These are phyloP conservation scores for Penicillium lividum DNA, from an alignment of 495 filamentous ascomycete genomes.

Conservation along the genomic window DNA sequence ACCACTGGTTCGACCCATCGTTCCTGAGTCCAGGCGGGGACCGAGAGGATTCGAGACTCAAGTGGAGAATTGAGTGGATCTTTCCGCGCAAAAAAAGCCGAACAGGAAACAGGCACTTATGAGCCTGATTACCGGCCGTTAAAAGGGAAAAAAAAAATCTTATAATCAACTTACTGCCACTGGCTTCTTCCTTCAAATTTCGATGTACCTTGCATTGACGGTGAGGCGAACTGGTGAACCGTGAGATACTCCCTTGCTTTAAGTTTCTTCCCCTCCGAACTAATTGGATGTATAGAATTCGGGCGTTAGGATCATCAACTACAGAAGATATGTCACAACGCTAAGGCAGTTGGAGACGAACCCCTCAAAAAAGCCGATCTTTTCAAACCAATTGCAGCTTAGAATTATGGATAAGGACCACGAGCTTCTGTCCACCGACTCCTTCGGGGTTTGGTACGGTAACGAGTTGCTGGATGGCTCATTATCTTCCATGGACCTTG, in stretches of 20 bases:
- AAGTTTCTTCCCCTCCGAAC: constrained; percentile 12
- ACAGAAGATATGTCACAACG: constrained; percentile 22
- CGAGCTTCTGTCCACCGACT: constrained; percentile 13
- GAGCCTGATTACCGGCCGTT: constrained; percentile 1
- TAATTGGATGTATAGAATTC: constrained; percentile 23
- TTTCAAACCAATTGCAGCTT: neutral
- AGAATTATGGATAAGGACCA: constrained; percentile 9
- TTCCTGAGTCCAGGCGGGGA: constrained; percentile 21
- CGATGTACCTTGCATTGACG: constrained; percentile 21
- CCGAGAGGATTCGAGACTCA: constrained; percentile 10
- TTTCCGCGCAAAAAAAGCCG: constrained; percentile 9
- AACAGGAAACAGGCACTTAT: constrained; percentile 11
- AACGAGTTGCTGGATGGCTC: constrained; percentile 27
- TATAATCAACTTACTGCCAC: neutral
- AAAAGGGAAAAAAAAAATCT: neutral
- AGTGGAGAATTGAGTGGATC: neutral
- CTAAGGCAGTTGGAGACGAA: constrained; percentile 17
- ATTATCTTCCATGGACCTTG: constrained; percentile 17
- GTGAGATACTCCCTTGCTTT: constrained; percentile 21
- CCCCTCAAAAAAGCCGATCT: constrained; percentile 7
- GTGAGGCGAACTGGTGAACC: constrained; percentile 12
- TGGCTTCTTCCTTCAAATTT: neutral
- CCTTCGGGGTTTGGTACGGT: constrained; percentile 14
- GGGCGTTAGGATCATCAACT: constrained; percentile 15
- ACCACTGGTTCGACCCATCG: constrained; percentile 29